Evolutionary conservation across 805 yeast genomes (phyloP).

Genomic region (Lachancea dasiensis): DNA sequence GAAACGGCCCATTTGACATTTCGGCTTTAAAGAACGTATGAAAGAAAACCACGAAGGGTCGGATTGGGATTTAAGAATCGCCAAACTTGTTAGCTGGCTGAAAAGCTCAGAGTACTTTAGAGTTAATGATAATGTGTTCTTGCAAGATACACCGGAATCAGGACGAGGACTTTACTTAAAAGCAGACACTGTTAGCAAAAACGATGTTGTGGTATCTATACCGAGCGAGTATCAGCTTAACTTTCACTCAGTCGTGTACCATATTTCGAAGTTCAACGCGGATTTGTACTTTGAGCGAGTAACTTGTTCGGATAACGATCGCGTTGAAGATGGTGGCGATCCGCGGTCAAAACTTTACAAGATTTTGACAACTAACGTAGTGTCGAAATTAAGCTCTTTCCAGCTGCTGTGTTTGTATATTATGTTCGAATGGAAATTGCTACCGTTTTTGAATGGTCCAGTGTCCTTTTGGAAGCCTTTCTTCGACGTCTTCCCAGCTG

Average conservation of each 20-base stretch:
- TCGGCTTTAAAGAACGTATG: too few species aligned
- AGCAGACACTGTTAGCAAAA: conserved; percentile 29
- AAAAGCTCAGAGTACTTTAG: conserved; percentile 19
- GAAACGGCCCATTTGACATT: too few species aligned
- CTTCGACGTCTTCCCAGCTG: conserved; percentile 54
- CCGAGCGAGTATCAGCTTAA: conserved; percentile 57
- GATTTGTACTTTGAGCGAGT: conserved; percentile 13
- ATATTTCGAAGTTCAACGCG: conserved; percentile 35
- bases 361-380: conserved; percentile 27
- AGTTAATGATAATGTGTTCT: conserved; percentile 38
- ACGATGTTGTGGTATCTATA: conserved; percentile 47
- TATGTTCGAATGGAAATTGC: conserved; percentile 25
- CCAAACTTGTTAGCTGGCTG: conserved; percentile 32
- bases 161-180: conserved; percentile 62
- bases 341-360: conserved; percentile 31
- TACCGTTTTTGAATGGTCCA: conserved; percentile 21
- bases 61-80: conserved; percentile 12
- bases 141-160: conserved; percentile 38
- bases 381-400: conserved; percentile 47
- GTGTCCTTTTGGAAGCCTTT: conserved; percentile 65
- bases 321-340: conserved; percentile 10
- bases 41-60: background rate
- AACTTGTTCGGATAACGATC: background rate
- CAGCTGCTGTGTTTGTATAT: conserved; percentile 50
- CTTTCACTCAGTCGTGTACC: conserved; percentile 44